Conservation (phyloP, 768 basidiomycete species). For the Boletales sp. region DNA sequence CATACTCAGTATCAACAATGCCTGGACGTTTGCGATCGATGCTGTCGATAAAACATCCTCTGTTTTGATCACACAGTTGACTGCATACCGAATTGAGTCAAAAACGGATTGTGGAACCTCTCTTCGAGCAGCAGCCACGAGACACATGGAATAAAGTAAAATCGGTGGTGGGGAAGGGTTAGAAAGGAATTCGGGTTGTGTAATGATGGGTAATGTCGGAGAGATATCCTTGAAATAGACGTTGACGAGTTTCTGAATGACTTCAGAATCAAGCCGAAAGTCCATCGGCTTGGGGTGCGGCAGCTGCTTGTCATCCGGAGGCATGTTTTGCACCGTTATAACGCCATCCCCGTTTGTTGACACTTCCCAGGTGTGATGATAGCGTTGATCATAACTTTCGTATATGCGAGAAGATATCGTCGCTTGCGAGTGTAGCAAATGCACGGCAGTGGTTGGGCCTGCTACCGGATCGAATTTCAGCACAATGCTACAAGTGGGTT, state of each 20-base stretch:
- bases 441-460: slow-evolving; percentile 87
- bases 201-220: slow-evolving; percentile 86
- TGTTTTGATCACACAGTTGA: slow-evolving; percentile 81
- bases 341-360: slow-evolving; percentile 82
- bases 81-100: slow-evolving; percentile 81
- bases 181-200: slow-evolving; percentile 82
- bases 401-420: slow-evolving; percentile 82
- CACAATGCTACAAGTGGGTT: slow-evolving; percentile 8
- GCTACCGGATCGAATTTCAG: slow-evolving; percentile 32
- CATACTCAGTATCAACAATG: slow-evolving; percentile 82
- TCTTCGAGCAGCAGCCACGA: slow-evolving; percentile 83
- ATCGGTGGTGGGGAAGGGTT: slow-evolving; percentile 71
- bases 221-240: slow-evolving; percentile 88
- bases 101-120: slow-evolving; percentile 85
- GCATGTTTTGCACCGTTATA: slow-evolving; percentile 72
- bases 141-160: slow-evolving; percentile 90
- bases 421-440: slow-evolving; percentile 87
- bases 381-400: slow-evolving; percentile 82
- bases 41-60: slow-evolving; percentile 91
- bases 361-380: slow-evolving; percentile 88
- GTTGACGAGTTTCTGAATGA: slow-evolving; percentile 82
- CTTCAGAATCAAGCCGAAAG: slow-evolving; percentile 70
- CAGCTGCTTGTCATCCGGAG: slow-evolving; percentile 51
- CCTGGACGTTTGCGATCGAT: slow-evolving; percentile 82
- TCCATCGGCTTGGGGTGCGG: slow-evolving; percentile 62